A percentile compares a stretch with the other conserved stretches of the same genome.
phyloP scores from a whole-genome alignment of 306 rosid genomes.

The Vachellia pachyceras region DNA sequence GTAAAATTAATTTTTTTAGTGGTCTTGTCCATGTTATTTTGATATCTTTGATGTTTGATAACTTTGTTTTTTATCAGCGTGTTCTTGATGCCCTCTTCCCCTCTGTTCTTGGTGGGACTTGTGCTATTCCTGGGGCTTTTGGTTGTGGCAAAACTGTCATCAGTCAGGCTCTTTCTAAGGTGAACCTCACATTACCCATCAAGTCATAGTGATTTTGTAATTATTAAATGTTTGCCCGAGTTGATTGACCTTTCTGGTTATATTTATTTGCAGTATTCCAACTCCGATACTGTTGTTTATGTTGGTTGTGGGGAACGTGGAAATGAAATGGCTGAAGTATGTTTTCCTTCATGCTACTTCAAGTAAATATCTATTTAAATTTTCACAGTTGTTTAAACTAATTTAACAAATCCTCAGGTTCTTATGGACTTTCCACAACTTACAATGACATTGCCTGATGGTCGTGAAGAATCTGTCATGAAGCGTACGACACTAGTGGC shows the following conservation, averaged over 20 bases:
- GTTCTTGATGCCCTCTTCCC: conserved; percentile 99
- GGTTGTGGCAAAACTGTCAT: conserved; percentile 99
- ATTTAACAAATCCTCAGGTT: conserved; percentile 58
- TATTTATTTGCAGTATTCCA: conserved; percentile 86
- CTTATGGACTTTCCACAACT: conserved; percentile 99
- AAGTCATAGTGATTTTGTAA: background rate
- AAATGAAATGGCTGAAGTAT: conserved; percentile 99
- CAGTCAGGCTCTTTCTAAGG: conserved; percentile 99
- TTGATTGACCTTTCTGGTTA: conserved; percentile 30
- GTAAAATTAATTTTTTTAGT: conserved; percentile 46
- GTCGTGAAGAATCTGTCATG: conserved; percentile 99
- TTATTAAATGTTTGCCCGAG: conserved; percentile 4
- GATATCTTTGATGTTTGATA: conserved; percentile 41
- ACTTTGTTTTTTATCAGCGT: conserved; percentile 66
- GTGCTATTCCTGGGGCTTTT: conserved; percentile 99
- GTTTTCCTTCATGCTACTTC: conserved; percentile 19
- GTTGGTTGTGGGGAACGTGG: conserved; percentile 99
- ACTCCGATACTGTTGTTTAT: conserved; percentile 90
- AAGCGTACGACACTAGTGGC: conserved; percentile 99
- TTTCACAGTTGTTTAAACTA: conserved; percentile 33
- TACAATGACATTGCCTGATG: conserved; percentile 99
- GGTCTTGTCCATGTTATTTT: conserved; percentile 23
- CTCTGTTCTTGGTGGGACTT: conserved; percentile 99
- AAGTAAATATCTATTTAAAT: conserved; percentile 13
- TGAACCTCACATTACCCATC: conserved; percentile 36